Evolutionary conservation across 1,139 yeast genomes (phyloP), one percentile per base, ranked within the genome.

Genomic region (Suhomyces taliae): DNA sequence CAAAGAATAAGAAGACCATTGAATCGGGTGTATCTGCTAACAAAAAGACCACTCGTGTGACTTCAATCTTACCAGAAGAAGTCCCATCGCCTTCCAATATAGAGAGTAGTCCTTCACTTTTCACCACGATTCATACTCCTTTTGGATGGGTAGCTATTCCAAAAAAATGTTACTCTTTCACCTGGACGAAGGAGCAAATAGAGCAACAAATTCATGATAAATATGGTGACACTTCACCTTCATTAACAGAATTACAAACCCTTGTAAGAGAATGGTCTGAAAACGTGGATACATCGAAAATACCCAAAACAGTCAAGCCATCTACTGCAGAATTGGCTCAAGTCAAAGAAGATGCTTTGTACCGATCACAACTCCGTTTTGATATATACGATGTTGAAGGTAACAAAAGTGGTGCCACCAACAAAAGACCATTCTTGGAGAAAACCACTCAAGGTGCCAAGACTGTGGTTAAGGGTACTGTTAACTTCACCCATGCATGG

Each of bases 71-170:
- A 10, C 40, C 36, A 1, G 36, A 38, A 7, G 50, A 47, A 33
- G 36, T 45, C 35, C 62, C 48, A 32, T 51, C 51, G 39, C 38
- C 41, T 44, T 54, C 26, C 39, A 53, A 53, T 27, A 41, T 54
- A 40, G 41, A 51, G 7, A 40, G 36, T 19, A 37, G 53, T 8
- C 67, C 67, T 8, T 52, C 53, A 27, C 45, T 44, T 2, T 55
- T 52, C 43, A 54, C 53, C 40, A 67, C 66, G 3, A 40, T 70
- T 6, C 41, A 51, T 32, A 66, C 72, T 7, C 51, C 55, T 1
- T 59, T 51, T 41, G 75, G 74, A 6, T 71, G 78, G 78, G 64
- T 63, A 26, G 57, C 59, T 0, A 58, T 73, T 8, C 69, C 69
- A 4, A 59, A 58, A 40, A 49, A 57, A 7, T 61, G 56, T 40